phyloP scores from a whole-genome alignment of 192 early-diverging fungal species.

The Gonapodya prolifera region DNA sequence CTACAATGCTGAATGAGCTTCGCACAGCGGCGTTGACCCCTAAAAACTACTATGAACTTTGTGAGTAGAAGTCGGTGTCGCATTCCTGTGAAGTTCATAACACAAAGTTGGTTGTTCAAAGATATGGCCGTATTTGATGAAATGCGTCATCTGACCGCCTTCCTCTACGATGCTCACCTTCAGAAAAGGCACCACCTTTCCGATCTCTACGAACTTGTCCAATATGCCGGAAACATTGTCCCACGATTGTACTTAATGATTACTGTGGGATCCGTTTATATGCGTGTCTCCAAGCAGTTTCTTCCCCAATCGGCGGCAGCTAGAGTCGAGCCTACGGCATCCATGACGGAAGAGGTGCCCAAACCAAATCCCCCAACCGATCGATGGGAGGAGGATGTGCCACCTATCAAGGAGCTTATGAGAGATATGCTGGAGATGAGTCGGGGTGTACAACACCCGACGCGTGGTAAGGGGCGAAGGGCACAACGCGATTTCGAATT shows the following conservation, averaged over 20 bases:
- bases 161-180: constrained; percentile 83
- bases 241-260: constrained; percentile 99
- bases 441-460: constrained; percentile 96
- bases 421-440: constrained; percentile 99
- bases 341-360: constrained; percentile 5
- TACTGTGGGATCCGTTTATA: constrained; percentile 91
- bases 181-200: constrained; percentile 58
- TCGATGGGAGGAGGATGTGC: constrained; percentile 39
- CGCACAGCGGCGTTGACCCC: constrained; percentile 88
- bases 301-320: constrained; percentile 6
- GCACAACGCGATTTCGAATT: no score
- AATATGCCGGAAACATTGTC: constrained; percentile 97
- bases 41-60: constrained; percentile 99
- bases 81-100: background rate
- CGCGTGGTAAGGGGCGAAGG: no score
- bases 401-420: constrained; percentile 93
- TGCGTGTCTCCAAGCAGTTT: constrained; percentile 61
- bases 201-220: constrained; percentile 95
- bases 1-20: constrained; percentile 94
- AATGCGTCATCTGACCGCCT: constrained; percentile 80
- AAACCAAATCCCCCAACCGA: constrained; percentile 8
- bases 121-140: constrained; percentile 98
- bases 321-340: background rate
- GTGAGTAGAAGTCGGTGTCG: constrained; percentile 31
- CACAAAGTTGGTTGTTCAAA: constrained; percentile 11